Percentiles rank a stretch among this genome's conserved stretches.
phyloP scores from a whole-genome alignment of 2,329 filamentous ascomycete genomes.

The Rhytidhysteron rufulum region DNA sequence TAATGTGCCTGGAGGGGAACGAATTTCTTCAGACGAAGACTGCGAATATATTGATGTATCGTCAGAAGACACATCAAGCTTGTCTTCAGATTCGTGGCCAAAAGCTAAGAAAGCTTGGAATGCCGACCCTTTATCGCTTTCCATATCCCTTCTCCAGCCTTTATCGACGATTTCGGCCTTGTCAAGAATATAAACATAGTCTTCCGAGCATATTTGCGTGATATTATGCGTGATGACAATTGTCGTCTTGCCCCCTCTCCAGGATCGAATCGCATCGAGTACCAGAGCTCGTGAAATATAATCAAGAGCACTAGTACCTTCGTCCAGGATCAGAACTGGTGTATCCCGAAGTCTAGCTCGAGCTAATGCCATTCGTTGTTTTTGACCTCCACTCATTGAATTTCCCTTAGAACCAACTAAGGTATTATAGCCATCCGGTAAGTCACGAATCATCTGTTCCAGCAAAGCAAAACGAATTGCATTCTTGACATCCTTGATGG shows the following conservation, averaged over 20 bases:
- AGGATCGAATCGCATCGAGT: conserved; percentile 70
- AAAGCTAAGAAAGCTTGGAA: conserved; percentile 40
- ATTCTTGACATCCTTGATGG: conserved; percentile 52
- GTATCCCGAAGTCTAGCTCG: conserved; percentile 73
- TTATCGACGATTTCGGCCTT: conserved; percentile 64
- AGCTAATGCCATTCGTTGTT: conserved; percentile 75
- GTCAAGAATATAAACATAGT: conserved; percentile 80
- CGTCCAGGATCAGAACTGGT: conserved; percentile 79
- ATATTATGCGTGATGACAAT: conserved; percentile 93
- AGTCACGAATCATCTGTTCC: conserved; percentile 59
- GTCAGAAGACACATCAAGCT: background rate
- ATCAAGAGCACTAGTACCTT: conserved; percentile 83
- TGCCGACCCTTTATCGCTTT: conserved; percentile 39
- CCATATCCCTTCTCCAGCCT: conserved; percentile 60
- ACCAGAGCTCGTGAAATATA: conserved; percentile 64
- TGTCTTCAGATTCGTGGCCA: background rate
- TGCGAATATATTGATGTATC: background rate
- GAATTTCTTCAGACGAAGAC: background rate
- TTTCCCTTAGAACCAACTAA: conserved; percentile 65
- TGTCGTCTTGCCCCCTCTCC: conserved; percentile 79
- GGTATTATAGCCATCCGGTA: conserved; percentile 71
- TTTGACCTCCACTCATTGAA: conserved; percentile 78
- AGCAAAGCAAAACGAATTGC: conserved; percentile 68
- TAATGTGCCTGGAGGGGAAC: background rate
- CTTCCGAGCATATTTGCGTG: conserved; percentile 65